Conservation (phyloP, 208 protist genomes). For the Wallacemonas sp. region DNA sequence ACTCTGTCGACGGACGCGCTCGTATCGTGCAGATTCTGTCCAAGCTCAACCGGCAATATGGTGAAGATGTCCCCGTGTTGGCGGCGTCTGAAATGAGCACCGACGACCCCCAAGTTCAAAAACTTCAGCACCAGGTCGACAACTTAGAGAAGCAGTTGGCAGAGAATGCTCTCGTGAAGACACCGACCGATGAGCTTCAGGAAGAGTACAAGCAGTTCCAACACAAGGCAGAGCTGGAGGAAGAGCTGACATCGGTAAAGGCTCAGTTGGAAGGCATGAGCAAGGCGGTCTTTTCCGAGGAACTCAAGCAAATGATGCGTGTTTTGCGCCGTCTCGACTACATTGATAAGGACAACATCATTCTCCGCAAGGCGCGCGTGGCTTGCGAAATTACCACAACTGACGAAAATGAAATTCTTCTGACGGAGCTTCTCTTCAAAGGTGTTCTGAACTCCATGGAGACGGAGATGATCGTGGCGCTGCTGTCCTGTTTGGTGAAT, state of each 20-base stretch:
- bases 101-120: conserved; percentile 73
- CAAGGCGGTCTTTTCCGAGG: conserved; percentile 92
- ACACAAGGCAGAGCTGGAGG: conserved; percentile 66
- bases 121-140: conserved; percentile 82
- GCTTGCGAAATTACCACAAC: conserved; percentile 98
- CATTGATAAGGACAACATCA: conserved; percentile 97
- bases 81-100: conserved; percentile 97
- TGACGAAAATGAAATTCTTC: conserved; percentile 98
- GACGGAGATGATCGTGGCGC: conserved; percentile 94
- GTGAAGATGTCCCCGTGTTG: conserved; percentile 88
- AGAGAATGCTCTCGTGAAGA: conserved; percentile 62
- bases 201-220: conserved; percentile 66
- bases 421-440: conserved; percentile 98
- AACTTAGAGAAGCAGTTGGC: conserved; percentile 85
- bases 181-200: conserved; percentile 58
- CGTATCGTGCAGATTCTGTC: conserved; percentile 82
- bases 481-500: conserved; percentile 97
- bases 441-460: conserved; percentile 97
- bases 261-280: conserved; percentile 82
- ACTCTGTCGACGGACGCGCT: conserved; percentile 70
- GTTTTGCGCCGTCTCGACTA: conserved; percentile 96
- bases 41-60: conserved; percentile 72
- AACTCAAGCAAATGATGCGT: conserved; percentile 96
- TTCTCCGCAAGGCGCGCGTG: conserved; percentile 97
- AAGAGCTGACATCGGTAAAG: conserved; percentile 65